Conservation (phyloP, 163 green algal species). For the Scenedesmus sp. region DNA sequence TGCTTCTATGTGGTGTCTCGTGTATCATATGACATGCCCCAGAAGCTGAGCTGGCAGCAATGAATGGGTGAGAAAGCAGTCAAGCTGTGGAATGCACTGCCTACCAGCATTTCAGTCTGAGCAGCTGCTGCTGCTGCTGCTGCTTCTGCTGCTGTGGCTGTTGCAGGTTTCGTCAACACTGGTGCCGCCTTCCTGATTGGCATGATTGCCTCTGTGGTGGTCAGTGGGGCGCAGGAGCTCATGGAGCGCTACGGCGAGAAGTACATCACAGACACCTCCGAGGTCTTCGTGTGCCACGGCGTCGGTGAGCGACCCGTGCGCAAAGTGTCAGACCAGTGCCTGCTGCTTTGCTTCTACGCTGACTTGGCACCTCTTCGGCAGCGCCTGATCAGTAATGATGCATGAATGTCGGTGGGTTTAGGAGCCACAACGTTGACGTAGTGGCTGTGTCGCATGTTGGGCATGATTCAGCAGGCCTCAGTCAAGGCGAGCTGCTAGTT, state of each 20-base stretch:
- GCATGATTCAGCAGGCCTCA: no score
- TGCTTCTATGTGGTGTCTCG: no score
- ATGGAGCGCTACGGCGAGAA: conserved; percentile 39
- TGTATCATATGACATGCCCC: no score
- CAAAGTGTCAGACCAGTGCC: no score
- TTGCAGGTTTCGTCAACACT: conserved; percentile 41
- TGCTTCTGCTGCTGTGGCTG: background rate
- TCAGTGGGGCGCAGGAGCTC: background rate
- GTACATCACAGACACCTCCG: conserved; percentile 24
- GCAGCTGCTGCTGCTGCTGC: background rate
- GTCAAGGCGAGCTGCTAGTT: no score
- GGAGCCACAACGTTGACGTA: no score
- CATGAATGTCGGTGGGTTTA: no score
- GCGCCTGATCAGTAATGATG: no score
- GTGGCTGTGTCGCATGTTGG: no score
- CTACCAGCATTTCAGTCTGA: background rate
- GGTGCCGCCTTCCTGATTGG: conserved; percentile 41
- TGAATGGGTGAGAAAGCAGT: no score
- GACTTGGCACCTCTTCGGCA: conserved; percentile 17
- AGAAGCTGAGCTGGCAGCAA: no score
- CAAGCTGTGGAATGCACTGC: no score
- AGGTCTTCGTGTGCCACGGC: conserved; percentile 44
- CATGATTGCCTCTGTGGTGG: conserved; percentile 19
- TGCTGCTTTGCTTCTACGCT: background rate
- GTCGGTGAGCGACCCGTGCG: background rate